Percentiles rank a stretch among this genome's conserved stretches.
Evolutionary conservation across 495 filamentous ascomycete species (phyloP).

Genomic region (Annulohypoxylon stygium): DNA sequence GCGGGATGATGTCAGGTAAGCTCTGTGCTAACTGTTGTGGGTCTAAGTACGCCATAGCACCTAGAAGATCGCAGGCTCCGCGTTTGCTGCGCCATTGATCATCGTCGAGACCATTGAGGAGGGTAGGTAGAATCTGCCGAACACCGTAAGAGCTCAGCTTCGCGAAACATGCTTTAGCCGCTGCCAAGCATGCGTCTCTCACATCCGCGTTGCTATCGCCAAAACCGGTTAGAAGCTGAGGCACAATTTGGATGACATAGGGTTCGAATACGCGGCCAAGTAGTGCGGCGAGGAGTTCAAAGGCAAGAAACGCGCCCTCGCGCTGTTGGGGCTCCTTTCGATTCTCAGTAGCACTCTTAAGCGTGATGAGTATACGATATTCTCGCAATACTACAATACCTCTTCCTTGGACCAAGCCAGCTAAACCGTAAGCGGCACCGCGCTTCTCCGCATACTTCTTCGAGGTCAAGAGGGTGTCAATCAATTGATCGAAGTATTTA

Average conservation of each 20-base stretch:
- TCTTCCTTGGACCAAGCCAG: conserved; percentile 86
- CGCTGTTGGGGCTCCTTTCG: conserved; percentile 91
- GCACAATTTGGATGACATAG: conserved; percentile 94
- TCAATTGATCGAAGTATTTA: conserved; percentile 82
- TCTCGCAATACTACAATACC: conserved; percentile 87
- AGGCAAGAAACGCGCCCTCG: conserved; percentile 89
- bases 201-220: conserved; percentile 91
- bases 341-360: conserved; percentile 85
- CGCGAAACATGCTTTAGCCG: conserved; percentile 93
- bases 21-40: conserved; percentile 93
- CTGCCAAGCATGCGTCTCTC: conserved; percentile 90
- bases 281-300: conserved; percentile 87
- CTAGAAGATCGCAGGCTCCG: conserved; percentile 94
- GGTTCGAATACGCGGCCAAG: conserved; percentile 93
- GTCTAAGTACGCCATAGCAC: conserved; percentile 98
- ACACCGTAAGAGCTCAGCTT: conserved; percentile 95
- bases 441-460: conserved; percentile 92
- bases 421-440: conserved; percentile 94
- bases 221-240: conserved; percentile 88
- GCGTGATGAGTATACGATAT: conserved; percentile 83
- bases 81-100: conserved; percentile 98
- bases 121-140: conserved; percentile 89
- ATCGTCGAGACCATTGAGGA: conserved; percentile 93
- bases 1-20: conserved; percentile 95
- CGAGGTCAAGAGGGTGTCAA: conserved; percentile 82